These are phyloP conservation scores for Teunomyces kruisii DNA, from an alignment of 805 yeast species.

Conservation along the genomic window DNA sequence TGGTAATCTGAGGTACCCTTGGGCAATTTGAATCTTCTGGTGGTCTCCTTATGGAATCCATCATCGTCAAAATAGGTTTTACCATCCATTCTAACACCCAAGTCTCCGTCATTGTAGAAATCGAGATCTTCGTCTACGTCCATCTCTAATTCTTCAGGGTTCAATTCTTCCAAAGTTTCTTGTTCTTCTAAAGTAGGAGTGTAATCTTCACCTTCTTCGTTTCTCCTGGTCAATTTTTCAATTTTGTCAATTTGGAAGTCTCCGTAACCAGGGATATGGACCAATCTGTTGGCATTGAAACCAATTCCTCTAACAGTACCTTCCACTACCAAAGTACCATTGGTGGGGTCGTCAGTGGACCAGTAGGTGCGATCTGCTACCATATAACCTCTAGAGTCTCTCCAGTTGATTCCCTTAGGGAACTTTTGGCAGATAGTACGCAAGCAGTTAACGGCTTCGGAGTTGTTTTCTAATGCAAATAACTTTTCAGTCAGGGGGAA, in stretches of 20 bases:
- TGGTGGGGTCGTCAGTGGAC: slow-evolving; percentile 25
- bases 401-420: slow-evolving; percentile 86
- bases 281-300: slow-evolving; percentile 69
- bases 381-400: slow-evolving; percentile 88
- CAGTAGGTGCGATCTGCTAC: slow-evolving; percentile 65
- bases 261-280: slow-evolving; percentile 88
- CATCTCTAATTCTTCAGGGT: slow-evolving; percentile 54
- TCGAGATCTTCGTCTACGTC: slow-evolving; percentile 29
- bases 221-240: slow-evolving; percentile 44
- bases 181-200: slow-evolving; percentile 39
- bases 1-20: slow-evolving; percentile 77
- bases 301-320: slow-evolving; percentile 90
- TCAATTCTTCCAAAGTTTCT: slow-evolving; percentile 60
- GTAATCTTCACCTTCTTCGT: slow-evolving; percentile 23
- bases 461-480: slow-evolving; percentile 61
- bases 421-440: slow-evolving; percentile 80
- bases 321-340: slow-evolving; percentile 55
- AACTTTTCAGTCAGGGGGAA: slow-evolving; percentile 73
- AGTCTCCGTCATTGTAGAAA: slow-evolving; percentile 17
- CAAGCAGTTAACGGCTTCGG: slow-evolving; percentile 72
- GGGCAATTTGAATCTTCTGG: slow-evolving; percentile 49
- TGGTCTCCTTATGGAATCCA: slow-evolving; percentile 12
- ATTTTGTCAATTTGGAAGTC: slow-evolving; percentile 77
- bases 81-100: slow-evolving; percentile 59
- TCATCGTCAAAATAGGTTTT: slow-evolving; percentile 45